A percentile compares a stretch with the other conserved stretches of the same genome.
These are phyloP conservation scores for Cercospora sp. DNA, from an alignment of 2,329 filamentous ascomycete species.

Conservation along the genomic window DNA sequence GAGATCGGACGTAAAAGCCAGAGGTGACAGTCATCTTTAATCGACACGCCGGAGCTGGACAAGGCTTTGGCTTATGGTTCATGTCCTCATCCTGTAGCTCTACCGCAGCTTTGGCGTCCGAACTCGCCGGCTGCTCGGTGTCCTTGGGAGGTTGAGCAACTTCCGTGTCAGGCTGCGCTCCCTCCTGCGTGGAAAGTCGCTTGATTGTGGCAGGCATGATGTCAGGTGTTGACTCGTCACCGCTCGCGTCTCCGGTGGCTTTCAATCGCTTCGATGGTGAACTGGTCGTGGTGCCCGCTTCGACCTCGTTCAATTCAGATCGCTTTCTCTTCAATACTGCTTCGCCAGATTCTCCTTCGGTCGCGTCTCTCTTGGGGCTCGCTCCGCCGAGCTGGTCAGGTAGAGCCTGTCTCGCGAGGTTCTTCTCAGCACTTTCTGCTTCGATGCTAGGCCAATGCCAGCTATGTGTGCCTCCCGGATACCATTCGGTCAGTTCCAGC, in stretches of 20 bases:
- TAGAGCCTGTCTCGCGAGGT: conserved; percentile 69
- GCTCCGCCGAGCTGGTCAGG: conserved; percentile 40
- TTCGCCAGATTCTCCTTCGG: conserved; percentile 20
- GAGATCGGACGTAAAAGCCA: conserved; percentile 92
- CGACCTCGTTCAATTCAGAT: conserved; percentile 27
- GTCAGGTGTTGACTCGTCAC: conserved; percentile 8
- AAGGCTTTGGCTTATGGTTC: conserved; percentile 20
- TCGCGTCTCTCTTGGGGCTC: conserved; percentile 2
- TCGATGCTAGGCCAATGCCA: conserved; percentile 79
- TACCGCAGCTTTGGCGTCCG: conserved; percentile 16
- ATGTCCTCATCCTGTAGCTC: not conserved
- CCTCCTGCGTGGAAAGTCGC: conserved; percentile 10
- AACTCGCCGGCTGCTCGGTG: conserved; percentile 34
- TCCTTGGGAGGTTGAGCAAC: conserved; percentile 14
- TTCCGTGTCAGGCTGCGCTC: conserved; percentile 16
- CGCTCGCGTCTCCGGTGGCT: conserved; percentile 24
- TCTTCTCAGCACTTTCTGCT: conserved; percentile 71
- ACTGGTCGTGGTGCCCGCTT: conserved; percentile 8
- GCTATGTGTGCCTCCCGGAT: conserved; percentile 75
- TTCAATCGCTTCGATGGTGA: conserved; percentile 42
- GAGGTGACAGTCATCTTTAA: conserved; percentile 91
- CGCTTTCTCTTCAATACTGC: conserved; percentile 36
- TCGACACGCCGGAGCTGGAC: conserved; percentile 68
- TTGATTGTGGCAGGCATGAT: conserved; percentile 10
- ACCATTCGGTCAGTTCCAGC: conserved; percentile 79